Conservation (phyloP, 805 yeast genomes). For the Starmerella gropengiesseri region DNA sequence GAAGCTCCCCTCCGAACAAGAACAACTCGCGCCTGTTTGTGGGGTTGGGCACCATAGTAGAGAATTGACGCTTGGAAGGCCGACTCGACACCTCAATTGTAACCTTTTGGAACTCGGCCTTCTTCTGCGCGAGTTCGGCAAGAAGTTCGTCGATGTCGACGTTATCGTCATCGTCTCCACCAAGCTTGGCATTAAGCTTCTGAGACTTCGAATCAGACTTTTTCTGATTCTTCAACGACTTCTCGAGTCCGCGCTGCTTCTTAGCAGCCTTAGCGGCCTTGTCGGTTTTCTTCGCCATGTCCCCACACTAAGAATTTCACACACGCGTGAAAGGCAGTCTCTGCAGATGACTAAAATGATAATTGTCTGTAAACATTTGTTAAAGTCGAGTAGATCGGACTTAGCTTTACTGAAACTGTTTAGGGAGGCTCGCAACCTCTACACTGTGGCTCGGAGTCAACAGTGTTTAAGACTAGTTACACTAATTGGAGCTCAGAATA, state of each 20-base stretch:
- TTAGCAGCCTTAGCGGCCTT: constrained; percentile 85
- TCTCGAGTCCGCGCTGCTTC: constrained; percentile 77
- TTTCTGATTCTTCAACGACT: constrained; percentile 59
- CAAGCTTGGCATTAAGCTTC: constrained; percentile 53
- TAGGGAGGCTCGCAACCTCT: background rate
- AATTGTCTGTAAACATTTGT: background rate
- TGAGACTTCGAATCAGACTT: constrained; percentile 69
- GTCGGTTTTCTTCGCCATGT: constrained; percentile 74
- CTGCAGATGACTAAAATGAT: background rate
- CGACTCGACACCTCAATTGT: constrained; percentile 44
- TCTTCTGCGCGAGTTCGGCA: constrained; percentile 67
- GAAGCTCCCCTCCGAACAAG: constrained; percentile 83
- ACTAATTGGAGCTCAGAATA: no score
- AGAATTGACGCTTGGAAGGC: constrained; percentile 63
- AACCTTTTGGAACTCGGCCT: constrained; percentile 65
- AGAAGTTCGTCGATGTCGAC: constrained; percentile 76
- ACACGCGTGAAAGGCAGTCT: background rate
- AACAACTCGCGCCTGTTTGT: constrained; percentile 69
- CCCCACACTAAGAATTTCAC: background rate
- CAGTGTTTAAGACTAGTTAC: no score
- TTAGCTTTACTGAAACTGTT: background rate
- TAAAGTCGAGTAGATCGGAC: background rate
- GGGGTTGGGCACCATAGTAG: constrained; percentile 67
- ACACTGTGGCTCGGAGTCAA: no score
- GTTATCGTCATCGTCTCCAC: constrained; percentile 66